Conservation (phyloP, 306 rosid species). For the Cicer judaicum region DNA sequence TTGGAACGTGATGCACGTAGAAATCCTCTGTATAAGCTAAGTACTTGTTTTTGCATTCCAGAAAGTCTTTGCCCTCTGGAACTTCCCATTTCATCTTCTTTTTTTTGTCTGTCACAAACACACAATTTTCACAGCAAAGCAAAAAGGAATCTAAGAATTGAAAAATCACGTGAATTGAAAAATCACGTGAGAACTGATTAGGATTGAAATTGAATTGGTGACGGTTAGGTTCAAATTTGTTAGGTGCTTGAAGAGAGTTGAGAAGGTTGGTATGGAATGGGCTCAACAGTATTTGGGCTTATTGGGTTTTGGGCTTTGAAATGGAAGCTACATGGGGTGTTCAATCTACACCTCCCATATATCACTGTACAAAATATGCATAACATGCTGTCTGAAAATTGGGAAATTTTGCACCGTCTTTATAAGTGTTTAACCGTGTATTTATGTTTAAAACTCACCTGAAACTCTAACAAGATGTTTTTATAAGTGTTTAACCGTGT, state of each 20-base stretch:
- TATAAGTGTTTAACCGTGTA: too few relatives aligned
- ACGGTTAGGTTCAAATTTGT: background rate
- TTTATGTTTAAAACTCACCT: too few relatives aligned
- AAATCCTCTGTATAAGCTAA: slow-evolving; percentile 77
- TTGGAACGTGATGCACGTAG: slow-evolving; percentile 77
- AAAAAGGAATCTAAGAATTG: background rate
- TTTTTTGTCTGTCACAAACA: background rate
- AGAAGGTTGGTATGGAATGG: background rate
- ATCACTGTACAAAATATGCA: too few relatives aligned
- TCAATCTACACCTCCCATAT: too few relatives aligned
- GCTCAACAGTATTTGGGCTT: background rate
- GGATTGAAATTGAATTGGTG: background rate
- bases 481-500: too few relatives aligned
- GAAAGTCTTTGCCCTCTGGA: slow-evolving; percentile 64
- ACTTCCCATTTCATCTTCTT: slow-evolving; percentile 56
- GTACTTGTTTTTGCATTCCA: slow-evolving; percentile 91
- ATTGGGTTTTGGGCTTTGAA: background rate
- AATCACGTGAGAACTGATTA: background rate
- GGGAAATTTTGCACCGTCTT: too few relatives aligned
- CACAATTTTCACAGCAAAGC: too few relatives aligned
- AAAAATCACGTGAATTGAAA: background rate
- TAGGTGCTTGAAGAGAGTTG: background rate
- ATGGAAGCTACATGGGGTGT: too few relatives aligned
- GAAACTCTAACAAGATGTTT: too few relatives aligned
- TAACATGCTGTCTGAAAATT: too few relatives aligned